Evolutionary conservation across 805 yeast species (phyloP), one percentile per base, ranked within the genome.

Genomic region (Clavispora vitiphila): DNA sequence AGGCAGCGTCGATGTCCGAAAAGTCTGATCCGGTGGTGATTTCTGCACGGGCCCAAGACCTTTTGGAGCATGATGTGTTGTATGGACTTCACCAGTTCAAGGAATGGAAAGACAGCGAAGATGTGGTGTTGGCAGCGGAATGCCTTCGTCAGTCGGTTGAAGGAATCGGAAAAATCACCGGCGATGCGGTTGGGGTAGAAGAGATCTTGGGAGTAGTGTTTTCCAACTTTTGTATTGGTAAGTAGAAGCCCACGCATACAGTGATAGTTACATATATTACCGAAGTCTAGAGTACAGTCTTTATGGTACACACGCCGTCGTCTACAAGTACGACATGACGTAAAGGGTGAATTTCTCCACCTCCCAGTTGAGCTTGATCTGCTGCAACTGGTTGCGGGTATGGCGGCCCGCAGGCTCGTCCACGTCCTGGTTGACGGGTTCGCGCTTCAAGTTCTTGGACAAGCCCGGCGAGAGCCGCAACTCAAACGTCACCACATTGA

Each of bases 131-230:
- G 29, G 95, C 96, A 0, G 68, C 86, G 0, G 96, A 91, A 45
- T 81, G 84, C 41, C 67, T 93, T 30, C 74, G 76, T 37, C 74
- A 74, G 38, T 80, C 96, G 1, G 80, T 83, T 15, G 88, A 83
- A 11, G 96, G 96, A 0, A 84, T 93, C 29, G 97, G 97, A 0
- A 86, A 82, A 55, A 85, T 93, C 20, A 90, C 97, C 0, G 99
- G 98, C 1, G 85, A 86, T 30, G 77, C 87, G 0, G 79, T 91
- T 11, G 96, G 95, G 0, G 74, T 90, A 0, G 97, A 93, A 52
- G 98, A 93, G 56, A 80, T 93, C 0, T 67, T 93, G 5, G 96
- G 93, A 1, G 91, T 86, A 1, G 93, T 93, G 0, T 93, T 93
- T 57, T 81, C 96, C 2, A 84, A 80, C 47, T 93, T 93, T 59